Evolutionary conservation across 2,329 filamentous ascomycete species (phyloP).

Genomic region (Zasmidium cellare): DNA sequence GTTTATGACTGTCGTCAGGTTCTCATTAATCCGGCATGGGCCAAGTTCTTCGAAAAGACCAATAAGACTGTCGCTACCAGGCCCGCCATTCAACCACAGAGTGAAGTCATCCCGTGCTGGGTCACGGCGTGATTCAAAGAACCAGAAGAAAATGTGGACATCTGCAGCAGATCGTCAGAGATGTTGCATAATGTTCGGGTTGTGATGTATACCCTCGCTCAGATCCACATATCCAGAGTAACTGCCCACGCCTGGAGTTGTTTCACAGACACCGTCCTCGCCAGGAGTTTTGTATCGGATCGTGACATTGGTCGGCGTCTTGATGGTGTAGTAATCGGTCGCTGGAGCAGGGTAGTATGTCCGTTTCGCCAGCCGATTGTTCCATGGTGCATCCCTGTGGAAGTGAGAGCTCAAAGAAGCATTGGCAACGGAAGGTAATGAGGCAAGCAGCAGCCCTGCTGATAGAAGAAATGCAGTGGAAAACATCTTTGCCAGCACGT

Average conservation of each 20-base stretch:
- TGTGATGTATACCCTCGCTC: slow-evolving; percentile 23
- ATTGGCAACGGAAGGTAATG: not conserved
- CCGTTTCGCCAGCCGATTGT: slow-evolving; percentile 16
- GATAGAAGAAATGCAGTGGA: not conserved
- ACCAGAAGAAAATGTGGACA: slow-evolving; percentile 64
- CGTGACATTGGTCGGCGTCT: slow-evolving; percentile 32
- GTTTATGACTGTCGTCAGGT: slow-evolving; percentile 45
- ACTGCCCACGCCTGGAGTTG: slow-evolving; percentile 51
- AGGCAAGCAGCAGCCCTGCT: not conserved
- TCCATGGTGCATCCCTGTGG: not conserved
- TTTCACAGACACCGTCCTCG: slow-evolving; percentile 44
- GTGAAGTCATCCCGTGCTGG: slow-evolving; percentile 57
- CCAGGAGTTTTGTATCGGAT: slow-evolving; percentile 42
- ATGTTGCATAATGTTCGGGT: not conserved
- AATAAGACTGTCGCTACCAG: slow-evolving; percentile 58
- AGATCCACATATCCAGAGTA: slow-evolving; percentile 44
- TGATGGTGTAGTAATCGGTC: slow-evolving; percentile 46
- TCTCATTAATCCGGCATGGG: slow-evolving; percentile 42
- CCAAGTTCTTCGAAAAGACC: slow-evolving; percentile 56
- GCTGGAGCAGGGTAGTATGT: slow-evolving; percentile 40
- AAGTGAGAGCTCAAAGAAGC: slow-evolving; percentile 3
- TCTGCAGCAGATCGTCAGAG: slow-evolving; percentile 16
- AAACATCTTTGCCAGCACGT: not conserved
- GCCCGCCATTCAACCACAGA: slow-evolving; percentile 65
- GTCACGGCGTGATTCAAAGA: slow-evolving; percentile 58